phyloP scores from a whole-genome alignment of 2,329 filamentous ascomycete genomes.

The Xylaria polymorpha region DNA sequence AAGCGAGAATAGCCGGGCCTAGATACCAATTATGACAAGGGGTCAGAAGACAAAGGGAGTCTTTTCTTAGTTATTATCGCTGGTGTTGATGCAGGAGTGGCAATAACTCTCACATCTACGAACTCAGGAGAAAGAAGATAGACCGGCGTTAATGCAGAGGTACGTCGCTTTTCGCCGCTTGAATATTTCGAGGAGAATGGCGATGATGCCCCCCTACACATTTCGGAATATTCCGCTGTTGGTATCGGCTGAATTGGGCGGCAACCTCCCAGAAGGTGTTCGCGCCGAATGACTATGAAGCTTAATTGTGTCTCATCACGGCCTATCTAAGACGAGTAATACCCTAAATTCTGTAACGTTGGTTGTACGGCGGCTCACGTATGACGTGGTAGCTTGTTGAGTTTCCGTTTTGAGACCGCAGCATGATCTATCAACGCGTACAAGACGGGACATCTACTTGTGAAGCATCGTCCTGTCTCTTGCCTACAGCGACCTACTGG shows the following conservation, averaged over 20 bases:
- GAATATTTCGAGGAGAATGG: conserved; percentile 38
- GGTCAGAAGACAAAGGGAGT: background rate
- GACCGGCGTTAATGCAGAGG: conserved; percentile 8
- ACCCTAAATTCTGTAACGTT: background rate
- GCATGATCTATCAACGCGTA: background rate
- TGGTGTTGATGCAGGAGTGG: conserved; percentile 14
- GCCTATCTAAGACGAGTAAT: conserved; percentile 1
- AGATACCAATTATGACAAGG: conserved; percentile 10
- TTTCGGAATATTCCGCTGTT: conserved; percentile 29
- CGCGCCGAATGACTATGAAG: background rate
- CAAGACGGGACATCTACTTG: background rate
- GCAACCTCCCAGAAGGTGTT: conserved; percentile 3
- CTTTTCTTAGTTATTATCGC: conserved; percentile 1
- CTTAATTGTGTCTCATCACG: conserved; percentile 4
- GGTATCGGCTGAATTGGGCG: conserved; percentile 11
- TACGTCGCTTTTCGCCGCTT: conserved; percentile 24
- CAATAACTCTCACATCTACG: conserved; percentile 12
- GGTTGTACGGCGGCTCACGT: background rate
- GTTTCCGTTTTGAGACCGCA: background rate
- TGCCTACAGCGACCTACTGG: background rate
- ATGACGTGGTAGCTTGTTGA: background rate
- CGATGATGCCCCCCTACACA: conserved; percentile 31
- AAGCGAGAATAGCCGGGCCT: conserved; percentile 32
- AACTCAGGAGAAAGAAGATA: background rate
- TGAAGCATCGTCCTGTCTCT: background rate